Evolutionary conservation across 805 yeast species (phyloP), one percentile per base, ranked within the genome.

Genomic region (Limtongia smithiae): DNA sequence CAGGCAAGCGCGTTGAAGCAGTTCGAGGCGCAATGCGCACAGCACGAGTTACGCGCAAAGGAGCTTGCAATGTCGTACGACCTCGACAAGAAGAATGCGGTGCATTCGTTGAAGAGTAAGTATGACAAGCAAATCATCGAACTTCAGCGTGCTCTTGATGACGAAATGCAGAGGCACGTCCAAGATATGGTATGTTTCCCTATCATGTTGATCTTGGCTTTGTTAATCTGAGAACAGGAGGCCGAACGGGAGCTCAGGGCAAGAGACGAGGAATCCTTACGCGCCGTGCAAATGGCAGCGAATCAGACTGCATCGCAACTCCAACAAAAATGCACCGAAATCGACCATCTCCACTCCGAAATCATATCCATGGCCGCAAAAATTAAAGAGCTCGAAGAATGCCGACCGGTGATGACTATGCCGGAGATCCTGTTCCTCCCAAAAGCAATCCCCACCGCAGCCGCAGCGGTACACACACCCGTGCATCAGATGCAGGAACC

Each of bases 61-160:
- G 34, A 43, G 15, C 37, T 43, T 17, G 15, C 41, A 11, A 31
- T 21, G 41, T 28, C 41, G 21, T 18, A 28, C 15, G 34, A 43
- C 7, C 28, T 43, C 15, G 47, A 43, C 12, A 36, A 43, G 37
- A 27, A 36, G 37, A 43, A 43, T 36, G 43, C 43, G 6, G n/a
- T 38, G 5, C 48, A 31, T 32, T 32, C 43, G 25, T 36, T 44
- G 30, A 44, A 37, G 6, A 32, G 11, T 25, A 37, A 22, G 32
- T 44, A 44, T 14, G 43, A 44, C 14, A 44, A 44, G 31, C 43
- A 37, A 35, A n/a, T 37, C 22, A 43, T 40, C 22, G 46, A 46
- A 33, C 15, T 30, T 6, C 35, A 34, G 24, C 34, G 24, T 9
- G 15, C 11, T 6, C 41, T 20, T 1, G 24, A 37, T 11, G 27